Base-by-base conservation (phyloP, 805 yeast genomes). In the Wickerhamiella azyma region DNA sequence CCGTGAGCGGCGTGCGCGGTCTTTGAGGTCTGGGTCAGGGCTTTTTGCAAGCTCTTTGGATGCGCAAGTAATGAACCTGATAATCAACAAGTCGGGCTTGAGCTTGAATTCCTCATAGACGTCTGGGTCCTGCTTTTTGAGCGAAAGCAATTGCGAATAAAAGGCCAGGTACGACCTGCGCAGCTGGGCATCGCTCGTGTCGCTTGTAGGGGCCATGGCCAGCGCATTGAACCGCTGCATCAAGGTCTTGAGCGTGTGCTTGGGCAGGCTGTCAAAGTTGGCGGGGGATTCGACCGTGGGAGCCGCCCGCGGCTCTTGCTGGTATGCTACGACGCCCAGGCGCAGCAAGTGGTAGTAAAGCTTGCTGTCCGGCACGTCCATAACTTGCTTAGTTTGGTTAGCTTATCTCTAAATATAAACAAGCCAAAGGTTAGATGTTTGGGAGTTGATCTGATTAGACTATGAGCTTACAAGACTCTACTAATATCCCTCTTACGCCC, bases 151-250 rank as follows among this genome's bases (percentile, higher is more conserved):
- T 39, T 76, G 79, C 47, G 77, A 77, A 58, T 81, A 81, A 48
- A 80, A 69, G 21, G 82, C 72, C 21, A 81, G 59, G 39, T 79
- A 66, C 43, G 79, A 71, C 30, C 82, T 66, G 10, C 79, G 69
- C 47, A 70, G 61, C 5, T 71, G 76, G 43, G 73, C 76, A 36
- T 65, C 40, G 13, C 45, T 36, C 14, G 38, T 64, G 50, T 45
- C 67, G 67, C 41, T 51, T 35, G 44, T 54, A 24, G 49, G 59
- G 66, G 43, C 52, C 41, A 46, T 54, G 26, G 57, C 65, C 48
- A 57, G 52, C 33, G 47, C 55, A 42, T 55, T 61, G 54, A 60
- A 65, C 49, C 62, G 60, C 49, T 40, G 55, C 57, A 52, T 60
- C 46, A 56, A 57, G 46, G 58, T 55, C 52, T 54, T 62, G 21